These are phyloP conservation scores for Cercospora zeae-maydis DNA, from an alignment of 2,329 filamentous ascomycete species.

Conservation along the genomic window DNA sequence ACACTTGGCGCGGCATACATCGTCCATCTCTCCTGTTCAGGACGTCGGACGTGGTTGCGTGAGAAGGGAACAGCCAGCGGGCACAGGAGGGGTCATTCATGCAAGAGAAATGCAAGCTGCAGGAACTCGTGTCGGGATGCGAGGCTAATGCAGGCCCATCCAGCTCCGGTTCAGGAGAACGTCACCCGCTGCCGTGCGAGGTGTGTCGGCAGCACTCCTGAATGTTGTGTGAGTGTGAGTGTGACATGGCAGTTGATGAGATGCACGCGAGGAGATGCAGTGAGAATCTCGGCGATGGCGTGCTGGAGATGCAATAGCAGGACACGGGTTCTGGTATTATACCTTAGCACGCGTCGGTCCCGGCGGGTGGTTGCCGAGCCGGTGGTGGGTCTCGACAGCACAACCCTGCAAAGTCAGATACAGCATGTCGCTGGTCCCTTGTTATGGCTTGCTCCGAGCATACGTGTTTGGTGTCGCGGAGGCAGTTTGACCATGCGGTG, in stretches of 20 bases:
- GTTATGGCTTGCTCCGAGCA: neutral
- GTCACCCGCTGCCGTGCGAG: neutral
- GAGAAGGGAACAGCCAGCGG: neutral
- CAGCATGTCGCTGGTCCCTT: neutral
- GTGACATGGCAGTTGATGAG: neutral
- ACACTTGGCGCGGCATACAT: no score
- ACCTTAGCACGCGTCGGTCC: neutral
- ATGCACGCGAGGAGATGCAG: neutral
- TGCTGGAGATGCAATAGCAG: neutral
- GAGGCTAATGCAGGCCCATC: conserved; percentile 3
- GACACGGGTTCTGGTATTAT: neutral
- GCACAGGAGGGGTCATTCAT: neutral
- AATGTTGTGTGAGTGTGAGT: no score
- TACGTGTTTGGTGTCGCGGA: neutral
- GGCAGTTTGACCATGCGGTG: neutral
- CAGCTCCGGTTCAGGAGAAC: neutral
- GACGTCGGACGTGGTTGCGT: no score
- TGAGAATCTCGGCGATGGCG: neutral
- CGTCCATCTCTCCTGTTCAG: neutral
- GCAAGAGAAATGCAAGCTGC: conserved; percentile 1
- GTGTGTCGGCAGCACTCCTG: neutral
- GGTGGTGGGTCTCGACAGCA: neutral
- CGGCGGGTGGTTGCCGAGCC: neutral
- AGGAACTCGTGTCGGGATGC: conserved; percentile 4
- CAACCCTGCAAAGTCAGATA: neutral